Evolutionary conservation across 805 yeast genomes (phyloP).

Genomic region (Starmerella davenportii): DNA sequence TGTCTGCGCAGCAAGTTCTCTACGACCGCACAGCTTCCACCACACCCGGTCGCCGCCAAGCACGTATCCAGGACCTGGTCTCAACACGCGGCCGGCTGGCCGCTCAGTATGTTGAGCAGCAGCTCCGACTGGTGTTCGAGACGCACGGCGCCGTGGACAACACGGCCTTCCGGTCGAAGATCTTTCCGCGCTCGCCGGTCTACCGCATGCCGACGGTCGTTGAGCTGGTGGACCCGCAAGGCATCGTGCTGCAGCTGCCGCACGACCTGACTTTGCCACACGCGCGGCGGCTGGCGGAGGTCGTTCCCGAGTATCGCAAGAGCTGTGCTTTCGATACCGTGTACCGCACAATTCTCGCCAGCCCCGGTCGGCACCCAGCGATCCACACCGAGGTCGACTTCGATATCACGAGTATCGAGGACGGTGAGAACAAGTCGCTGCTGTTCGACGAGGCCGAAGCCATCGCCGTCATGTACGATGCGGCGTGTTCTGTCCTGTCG

Average conservation of each 20-base stretch:
- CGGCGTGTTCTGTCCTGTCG: constrained; percentile 37
- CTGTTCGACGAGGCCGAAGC: constrained; percentile 74
- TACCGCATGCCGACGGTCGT: constrained; percentile 50
- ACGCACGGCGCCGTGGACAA: constrained; percentile 80
- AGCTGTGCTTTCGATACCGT: constrained; percentile 64
- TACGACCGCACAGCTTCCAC: constrained; percentile 34
- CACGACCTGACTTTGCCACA: constrained; percentile 79
- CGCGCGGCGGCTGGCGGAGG: constrained; percentile 65
- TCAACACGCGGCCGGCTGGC: constrained; percentile 17
- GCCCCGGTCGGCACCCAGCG: constrained; percentile 40
- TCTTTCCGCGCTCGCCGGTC: constrained; percentile 71
- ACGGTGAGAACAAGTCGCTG: constrained; percentile 14
- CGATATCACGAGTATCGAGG: constrained; percentile 43
- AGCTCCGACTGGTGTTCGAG: constrained; percentile 44
- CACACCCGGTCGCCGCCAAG: constrained; percentile 6
- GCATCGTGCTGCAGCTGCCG: constrained; percentile 74
- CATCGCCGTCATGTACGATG: constrained; percentile 62
- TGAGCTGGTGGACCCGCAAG: constrained; percentile 69
- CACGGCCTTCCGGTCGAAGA: constrained; percentile 34
- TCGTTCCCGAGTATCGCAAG: constrained; percentile 37
- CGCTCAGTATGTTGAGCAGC: constrained; percentile 43
- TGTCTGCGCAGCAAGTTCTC: constrained; percentile 65
- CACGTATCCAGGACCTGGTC: constrained; percentile 1
- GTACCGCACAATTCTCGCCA: constrained; percentile 30
- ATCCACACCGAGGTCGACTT: constrained; percentile 71